Evolutionary conservation across 1,284 basidiomycete genomes (phyloP), one percentile per base, ranked within the genome.

Genomic region (Neolentinus lepideus): DNA sequence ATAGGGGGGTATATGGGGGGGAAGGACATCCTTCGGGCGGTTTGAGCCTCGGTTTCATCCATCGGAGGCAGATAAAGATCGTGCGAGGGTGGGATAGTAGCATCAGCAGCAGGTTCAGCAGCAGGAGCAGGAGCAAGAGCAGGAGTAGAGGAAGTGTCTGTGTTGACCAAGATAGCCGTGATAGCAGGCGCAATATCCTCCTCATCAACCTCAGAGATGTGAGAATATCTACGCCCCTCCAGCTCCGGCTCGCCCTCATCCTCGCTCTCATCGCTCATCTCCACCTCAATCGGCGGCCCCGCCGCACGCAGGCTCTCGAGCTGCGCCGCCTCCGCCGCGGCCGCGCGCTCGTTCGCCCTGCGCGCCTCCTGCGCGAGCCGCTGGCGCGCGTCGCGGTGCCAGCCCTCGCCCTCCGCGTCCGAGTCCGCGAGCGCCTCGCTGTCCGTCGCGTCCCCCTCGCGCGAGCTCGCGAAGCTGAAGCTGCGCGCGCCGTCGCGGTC

Each of bases 261-360:
- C 24, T 89, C 88, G 63, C 90, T 92, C 68, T 92, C 89, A 64
- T 92, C 90, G 63, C 88, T 90, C 62, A 91, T 60, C 65, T 91
- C 88, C 12, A 89, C 80, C 46, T 83, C 78, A 53, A 88, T 88
- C 4, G 87, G 87, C 1, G 86, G 86, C n/a, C 73, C 78, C 25
- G 71, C 63, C 11, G 70, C 60, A 25, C 79, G 69, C 51, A 69
- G 67, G 64, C 27, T 69, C 68, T 56, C 69, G 56, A 59, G 81
- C 78, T 46, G 65, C 62, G 14, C 27, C 69, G 71, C 70, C 70
- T 81, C 71, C 68, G 72, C 21, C 69, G 78, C 64, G 77, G 80
- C 59, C 62, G 69, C 56, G 58, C 67, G 60, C 73, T 85, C 75
- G 60, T 83, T 75, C 58, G 82, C 80, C 62, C 73, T 73, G 56